Evolutionary conservation across 371 early-diverging fungal species (phyloP).

Genomic region (Zopfochytrium polystomum): DNA sequence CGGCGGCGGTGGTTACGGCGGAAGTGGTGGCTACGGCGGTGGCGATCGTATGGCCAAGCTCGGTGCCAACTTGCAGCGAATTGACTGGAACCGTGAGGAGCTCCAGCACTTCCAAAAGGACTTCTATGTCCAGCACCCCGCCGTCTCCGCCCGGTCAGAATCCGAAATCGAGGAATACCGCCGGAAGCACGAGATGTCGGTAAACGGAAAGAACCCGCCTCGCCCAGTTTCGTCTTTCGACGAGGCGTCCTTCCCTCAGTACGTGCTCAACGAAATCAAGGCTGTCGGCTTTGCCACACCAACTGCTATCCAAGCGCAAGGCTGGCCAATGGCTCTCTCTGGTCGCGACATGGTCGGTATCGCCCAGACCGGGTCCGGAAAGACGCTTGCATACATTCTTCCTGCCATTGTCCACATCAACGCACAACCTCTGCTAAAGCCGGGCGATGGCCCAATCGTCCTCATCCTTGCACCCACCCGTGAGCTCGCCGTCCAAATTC

Average conservation of each 20-base stretch:
- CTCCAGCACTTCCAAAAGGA: conserved; percentile 85
- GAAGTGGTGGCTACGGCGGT: conserved; percentile 61
- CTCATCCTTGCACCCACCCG: too few species aligned
- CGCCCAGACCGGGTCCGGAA: conserved; percentile 98
- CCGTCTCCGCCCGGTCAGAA: conserved; percentile 35
- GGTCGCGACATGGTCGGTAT: conserved; percentile 97
- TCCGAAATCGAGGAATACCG: conserved; percentile 52
- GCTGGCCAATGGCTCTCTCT: too few species aligned
- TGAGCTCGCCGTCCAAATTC: too few species aligned
- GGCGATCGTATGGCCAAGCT: conserved; percentile 44
- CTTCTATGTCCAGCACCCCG: conserved; percentile 87
- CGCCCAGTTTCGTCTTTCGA: conserved; percentile 58
- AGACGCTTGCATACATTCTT: too few species aligned
- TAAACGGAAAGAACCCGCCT: conserved; percentile 57
- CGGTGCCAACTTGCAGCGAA: conserved; percentile 57
- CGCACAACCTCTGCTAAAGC: too few species aligned
- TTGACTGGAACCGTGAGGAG: conserved; percentile 66
- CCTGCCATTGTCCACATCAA: too few species aligned
- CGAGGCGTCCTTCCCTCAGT: too few species aligned
- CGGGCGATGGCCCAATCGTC: too few species aligned
- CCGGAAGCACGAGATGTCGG: too few species aligned
- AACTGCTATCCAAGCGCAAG: conserved; percentile 98
- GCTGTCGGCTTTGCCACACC: conserved; percentile 86
- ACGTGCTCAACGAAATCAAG: conserved; percentile 77
- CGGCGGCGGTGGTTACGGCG: conserved; percentile 42